Evolutionary conservation across 169 alveolate genomes (phyloP).

Genomic region (Sarcocystis neurona): DNA sequence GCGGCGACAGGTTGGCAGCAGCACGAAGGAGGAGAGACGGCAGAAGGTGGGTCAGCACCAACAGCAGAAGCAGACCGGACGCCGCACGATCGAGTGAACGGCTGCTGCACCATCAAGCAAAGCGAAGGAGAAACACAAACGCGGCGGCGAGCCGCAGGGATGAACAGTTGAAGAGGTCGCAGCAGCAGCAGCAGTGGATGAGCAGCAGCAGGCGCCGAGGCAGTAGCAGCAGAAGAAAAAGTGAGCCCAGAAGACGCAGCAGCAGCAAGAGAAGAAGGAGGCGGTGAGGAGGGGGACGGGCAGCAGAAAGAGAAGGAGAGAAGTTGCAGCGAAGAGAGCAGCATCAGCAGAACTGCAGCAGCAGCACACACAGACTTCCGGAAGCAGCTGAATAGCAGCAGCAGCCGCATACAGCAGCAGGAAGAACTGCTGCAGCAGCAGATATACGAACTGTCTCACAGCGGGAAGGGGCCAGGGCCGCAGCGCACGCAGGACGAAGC

Average conservation of each 20-base stretch:
- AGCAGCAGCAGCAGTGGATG: not conserved
- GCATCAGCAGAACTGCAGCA: too few species aligned
- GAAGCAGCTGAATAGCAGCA: too few species aligned
- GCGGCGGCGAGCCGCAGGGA: not conserved
- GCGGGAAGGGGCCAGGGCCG: too few species aligned
- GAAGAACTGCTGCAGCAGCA: too few species aligned
- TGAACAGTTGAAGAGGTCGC: not conserved
- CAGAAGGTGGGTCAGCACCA: not conserved
- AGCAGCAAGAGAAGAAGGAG: too few species aligned
- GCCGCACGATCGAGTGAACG: not conserved
- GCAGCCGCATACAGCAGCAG: too few species aligned
- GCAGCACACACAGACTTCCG: too few species aligned
- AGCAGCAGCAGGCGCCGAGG: too few species aligned
- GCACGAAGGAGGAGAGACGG: not conserved
- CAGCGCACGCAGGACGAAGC: too few species aligned
- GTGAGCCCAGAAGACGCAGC: too few species aligned
- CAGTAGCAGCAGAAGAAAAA: not conserved
- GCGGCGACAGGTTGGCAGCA: not conserved
- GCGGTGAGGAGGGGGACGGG: not conserved
- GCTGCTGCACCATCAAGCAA: not conserved
- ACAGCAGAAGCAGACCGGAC: not conserved
- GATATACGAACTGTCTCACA: too few species aligned
- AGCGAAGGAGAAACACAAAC: not conserved
- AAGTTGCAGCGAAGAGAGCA: too few species aligned
- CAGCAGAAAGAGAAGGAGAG: not conserved